Evolutionary conservation across 2,329 filamentous ascomycete species (phyloP), one percentile per base, ranked within the genome.

Genomic region (Aspergillus sp.): DNA sequence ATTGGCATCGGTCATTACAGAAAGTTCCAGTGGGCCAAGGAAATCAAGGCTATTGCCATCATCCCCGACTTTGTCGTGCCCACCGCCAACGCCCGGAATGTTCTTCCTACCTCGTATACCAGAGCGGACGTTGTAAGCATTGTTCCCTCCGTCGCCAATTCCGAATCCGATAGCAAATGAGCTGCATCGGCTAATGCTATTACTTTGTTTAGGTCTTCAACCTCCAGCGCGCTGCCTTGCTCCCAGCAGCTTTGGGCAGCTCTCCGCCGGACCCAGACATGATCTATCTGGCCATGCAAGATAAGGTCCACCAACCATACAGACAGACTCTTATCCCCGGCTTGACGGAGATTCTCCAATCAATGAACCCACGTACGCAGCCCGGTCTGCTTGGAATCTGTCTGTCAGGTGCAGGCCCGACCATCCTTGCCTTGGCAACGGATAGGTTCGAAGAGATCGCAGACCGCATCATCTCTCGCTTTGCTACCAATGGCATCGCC

Each of bases 241-340:
- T 99, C 12, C 93, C 94, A 32, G 91, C 92, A 10, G 93, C 93
- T 1, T 84, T 99, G 49, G 92, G 93, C 65, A 89, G 92, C 75
- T 94, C 91, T 7, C 94, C 95, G 9, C 94, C 93, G 1, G 90
- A 97, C 73, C 89, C 95, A 21, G 89, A 96, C 70, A 89, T 96
- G 77, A 99, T 99, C 75, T 96, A 96, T 80, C 88, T 96, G 51
- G 94, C 93, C 50, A 99, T 99, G 95, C 95, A 98, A 80, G 95
- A 99, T 81, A 96, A 93, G 79, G 87, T 99, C 63, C 95, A 99
- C 80, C 95, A 99, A 78, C 95, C 92, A 47, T 98, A 99, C 81
- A 89, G 95, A 57, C 89, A 95, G 78, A 89, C 86, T 2, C 85
- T 99, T 63, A 96, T 99, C 68, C 95, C 95, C 1, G 95, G 94